Conservation (phyloP, 805 yeast species). For the Brettanomyces bruxellensis region DNA sequence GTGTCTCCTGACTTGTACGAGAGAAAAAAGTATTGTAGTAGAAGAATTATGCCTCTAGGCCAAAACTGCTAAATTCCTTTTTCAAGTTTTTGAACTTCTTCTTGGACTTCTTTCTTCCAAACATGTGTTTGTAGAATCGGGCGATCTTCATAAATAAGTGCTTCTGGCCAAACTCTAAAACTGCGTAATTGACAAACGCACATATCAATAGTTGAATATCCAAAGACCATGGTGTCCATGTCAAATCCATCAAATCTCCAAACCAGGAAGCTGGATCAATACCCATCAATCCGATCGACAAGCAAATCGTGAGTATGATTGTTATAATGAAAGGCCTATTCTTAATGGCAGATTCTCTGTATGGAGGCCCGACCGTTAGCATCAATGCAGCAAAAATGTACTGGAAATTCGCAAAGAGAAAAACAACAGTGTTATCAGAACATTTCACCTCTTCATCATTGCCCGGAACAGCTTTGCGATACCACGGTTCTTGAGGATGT, state of each 20-base stretch:
- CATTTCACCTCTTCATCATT: constrained; percentile 75
- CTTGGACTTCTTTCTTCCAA: constrained; percentile 22
- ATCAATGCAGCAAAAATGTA: constrained; percentile 77
- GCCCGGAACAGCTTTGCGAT: constrained; percentile 70
- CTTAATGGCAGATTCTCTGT: constrained; percentile 62
- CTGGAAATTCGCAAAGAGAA: constrained; percentile 77
- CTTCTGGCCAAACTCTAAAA: constrained; percentile 37
- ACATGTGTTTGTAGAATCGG: constrained; percentile 26
- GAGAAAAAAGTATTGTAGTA: no score
- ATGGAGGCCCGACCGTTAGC: constrained; percentile 91
- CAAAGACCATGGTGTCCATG: constrained; percentile 44
- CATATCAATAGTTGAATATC: constrained; percentile 40
- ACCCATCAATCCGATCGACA: constrained; percentile 48
- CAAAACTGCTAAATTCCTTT: constrained; percentile 17
- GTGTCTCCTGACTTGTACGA: no score
- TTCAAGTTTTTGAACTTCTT: constrained; percentile 30
- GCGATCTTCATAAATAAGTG: constrained; percentile 35
- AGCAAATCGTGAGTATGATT: constrained; percentile 35
- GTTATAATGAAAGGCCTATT: constrained; percentile 68
- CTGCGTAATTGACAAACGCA: constrained; percentile 40
- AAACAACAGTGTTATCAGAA: constrained; percentile 83
- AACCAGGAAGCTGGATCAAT: constrained; percentile 41
- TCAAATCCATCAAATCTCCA: constrained; percentile 70
- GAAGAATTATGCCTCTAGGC: neutral
- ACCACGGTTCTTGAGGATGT: constrained; percentile 56